phyloP scores from a whole-genome alignment of 257 asterid genomes.

The Solanum pinnatisectum region DNA sequence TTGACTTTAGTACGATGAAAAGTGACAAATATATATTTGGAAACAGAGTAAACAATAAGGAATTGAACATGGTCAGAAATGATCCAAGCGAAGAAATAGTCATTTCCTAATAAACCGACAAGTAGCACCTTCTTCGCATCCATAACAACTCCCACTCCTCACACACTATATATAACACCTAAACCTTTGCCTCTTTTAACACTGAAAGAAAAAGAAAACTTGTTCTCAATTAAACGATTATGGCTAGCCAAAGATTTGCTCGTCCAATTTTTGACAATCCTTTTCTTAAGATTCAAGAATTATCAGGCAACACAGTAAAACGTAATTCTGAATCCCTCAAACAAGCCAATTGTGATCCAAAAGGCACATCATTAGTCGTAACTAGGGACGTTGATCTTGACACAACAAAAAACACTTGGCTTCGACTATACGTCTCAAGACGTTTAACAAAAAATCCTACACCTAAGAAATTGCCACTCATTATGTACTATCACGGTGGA shows the following conservation, averaged over 20 bases:
- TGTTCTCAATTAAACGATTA: background rate
- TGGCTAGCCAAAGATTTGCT: constrained; percentile 5
- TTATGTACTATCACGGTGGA: constrained; percentile 45
- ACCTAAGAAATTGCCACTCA: constrained; percentile 27
- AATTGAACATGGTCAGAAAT: background rate
- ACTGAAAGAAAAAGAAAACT: background rate
- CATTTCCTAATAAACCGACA: background rate
- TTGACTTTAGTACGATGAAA: too few species aligned
- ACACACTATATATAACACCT: background rate
- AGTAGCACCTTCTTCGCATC: background rate
- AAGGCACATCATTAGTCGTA: constrained; percentile 18
- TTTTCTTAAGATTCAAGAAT: constrained; percentile 17
- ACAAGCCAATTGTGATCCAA: constrained; percentile 17
- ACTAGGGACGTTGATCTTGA: constrained; percentile 35
- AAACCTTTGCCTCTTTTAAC: background rate
- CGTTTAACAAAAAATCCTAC: background rate
- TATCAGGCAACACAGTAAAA: constrained; percentile 21
- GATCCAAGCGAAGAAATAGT: background rate
- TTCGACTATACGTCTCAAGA: constrained; percentile 34
- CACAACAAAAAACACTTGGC: constrained; percentile 30
- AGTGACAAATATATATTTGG: background rate
- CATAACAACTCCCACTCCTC: background rate
- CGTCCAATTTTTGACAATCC: constrained; percentile 36
- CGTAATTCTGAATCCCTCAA: constrained; percentile 14
- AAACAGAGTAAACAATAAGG: too few species aligned